Base-by-base conservation (phyloP, 495 filamentous ascomycete genomes). In the Chaetomidium leptoderma region DNA sequence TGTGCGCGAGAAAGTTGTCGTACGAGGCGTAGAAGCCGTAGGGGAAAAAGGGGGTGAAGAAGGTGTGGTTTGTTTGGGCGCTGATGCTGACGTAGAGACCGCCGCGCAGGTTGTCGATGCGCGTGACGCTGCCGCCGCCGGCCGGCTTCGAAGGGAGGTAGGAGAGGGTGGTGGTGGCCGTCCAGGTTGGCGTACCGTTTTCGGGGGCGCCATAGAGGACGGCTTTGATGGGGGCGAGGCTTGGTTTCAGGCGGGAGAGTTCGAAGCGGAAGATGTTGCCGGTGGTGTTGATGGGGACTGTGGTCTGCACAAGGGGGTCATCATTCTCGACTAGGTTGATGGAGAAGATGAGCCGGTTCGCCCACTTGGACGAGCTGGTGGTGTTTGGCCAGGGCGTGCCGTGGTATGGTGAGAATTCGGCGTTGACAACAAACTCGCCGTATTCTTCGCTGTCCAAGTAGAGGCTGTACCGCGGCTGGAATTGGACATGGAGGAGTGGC, bases 11-110 rank as follows among this genome's bases (percentile, higher is more conserved):
- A 40, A 85, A 83, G 57, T 78, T 78, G 29, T 79, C 78, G 58
- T 83, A 85, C 36, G 77, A 74, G 0, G 80, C 78, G 66, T 86
- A 89, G 70, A 79, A 86, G 30, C 84, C 83, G 62, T 84, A 86
- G 16, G 86, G 83, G 21, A 88, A 70, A 17, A 88, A 57, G 0
- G 83, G 73, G 1, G 69, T 63, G 57, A 78, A 73, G 57, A 78
- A 73, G 1, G 59, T 64, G n/a, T 69, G 63, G 11, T 53, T 66
- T 2, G 75, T 70, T 1, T 61, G 53, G 8, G 64, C 27, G 24
- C 70, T 76, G n/a, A n/a, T n/a, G 14, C 65, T 61, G 30, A 81
- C 74, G 10, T 74, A 64, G 5, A 88, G 60, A 0, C 78, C 83
- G 26, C 84, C 83, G 53, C 80, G 75, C 2, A 86, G 67, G 61